These are phyloP conservation scores for Boletellus sp. DNA, from an alignment of 768 basidiomycete genomes.

Conservation along the genomic window DNA sequence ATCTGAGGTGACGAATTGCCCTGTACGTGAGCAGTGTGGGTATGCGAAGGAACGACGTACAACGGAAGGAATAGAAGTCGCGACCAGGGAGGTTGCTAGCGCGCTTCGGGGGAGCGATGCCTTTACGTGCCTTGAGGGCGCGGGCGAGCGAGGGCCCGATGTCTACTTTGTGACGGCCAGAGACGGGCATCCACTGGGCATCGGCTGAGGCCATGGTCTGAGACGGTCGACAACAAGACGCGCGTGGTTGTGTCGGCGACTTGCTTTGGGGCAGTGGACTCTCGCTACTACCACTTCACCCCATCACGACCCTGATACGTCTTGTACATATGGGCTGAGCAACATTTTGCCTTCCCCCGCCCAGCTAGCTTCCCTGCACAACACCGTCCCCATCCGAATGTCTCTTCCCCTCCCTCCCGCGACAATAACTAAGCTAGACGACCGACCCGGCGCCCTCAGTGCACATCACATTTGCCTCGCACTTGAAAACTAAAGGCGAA, in stretches of 20 bases:
- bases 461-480: neutral
- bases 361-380: too few relatives aligned
- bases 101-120: slow-evolving; percentile 40
- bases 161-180: slow-evolving; percentile 56
- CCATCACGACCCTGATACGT: too few relatives aligned
- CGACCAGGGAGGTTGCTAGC: slow-evolving; percentile 49
- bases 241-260: too few relatives aligned
- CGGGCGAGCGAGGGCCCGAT: slow-evolving; percentile 62
- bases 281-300: too few relatives aligned
- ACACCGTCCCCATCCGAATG: too few relatives aligned
- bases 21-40: neutral
- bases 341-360: too few relatives aligned
- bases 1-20: slow-evolving; percentile 41
- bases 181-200: slow-evolving; percentile 52
- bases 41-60: slow-evolving; percentile 40
- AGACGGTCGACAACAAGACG: slow-evolving; percentile 24
- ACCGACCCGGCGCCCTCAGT: neutral
- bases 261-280: too few relatives aligned
- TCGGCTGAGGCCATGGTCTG: slow-evolving; percentile 43
- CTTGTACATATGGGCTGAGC: too few relatives aligned
- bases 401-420: too few relatives aligned
- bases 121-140: slow-evolving; percentile 66
- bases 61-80: slow-evolving; percentile 76
- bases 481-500: neutral
- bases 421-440: neutral